These are phyloP conservation scores for Hypoxylon sp. DNA, from an alignment of 2,329 filamentous ascomycete genomes.

Conservation along the genomic window DNA sequence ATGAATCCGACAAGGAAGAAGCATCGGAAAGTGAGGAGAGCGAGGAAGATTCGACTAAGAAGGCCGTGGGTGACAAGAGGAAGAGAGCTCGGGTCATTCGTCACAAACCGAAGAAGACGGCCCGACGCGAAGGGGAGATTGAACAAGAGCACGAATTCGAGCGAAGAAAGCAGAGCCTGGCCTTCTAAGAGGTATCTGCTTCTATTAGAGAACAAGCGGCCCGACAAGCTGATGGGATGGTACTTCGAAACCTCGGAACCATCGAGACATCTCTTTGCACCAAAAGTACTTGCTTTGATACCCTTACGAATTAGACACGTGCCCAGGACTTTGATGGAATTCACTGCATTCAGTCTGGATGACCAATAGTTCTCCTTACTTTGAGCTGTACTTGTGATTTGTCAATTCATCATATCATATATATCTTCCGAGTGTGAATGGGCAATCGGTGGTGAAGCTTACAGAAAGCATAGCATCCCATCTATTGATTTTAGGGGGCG, in stretches of 20 bases:
- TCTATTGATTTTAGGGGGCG: conserved; percentile 7
- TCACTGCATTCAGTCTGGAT: background rate
- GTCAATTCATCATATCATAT: conserved; percentile 18
- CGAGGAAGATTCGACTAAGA: conserved; percentile 63
- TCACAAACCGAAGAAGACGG: conserved; percentile 63
- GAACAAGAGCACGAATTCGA: conserved; percentile 77
- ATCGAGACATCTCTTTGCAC: conserved; percentile 10
- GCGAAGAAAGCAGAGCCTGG: conserved; percentile 42
- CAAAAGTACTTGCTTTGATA: conserved; percentile 26
- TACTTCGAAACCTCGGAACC: background rate
- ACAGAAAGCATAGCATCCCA: background rate
- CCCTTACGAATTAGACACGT: conserved; percentile 13
- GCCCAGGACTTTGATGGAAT: background rate
- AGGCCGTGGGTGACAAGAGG: conserved; percentile 58
- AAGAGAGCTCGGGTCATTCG: conserved; percentile 50
- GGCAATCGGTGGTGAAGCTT: conserved; percentile 4
- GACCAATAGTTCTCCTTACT: background rate
- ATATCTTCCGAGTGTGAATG: conserved; percentile 1
- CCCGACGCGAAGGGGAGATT: conserved; percentile 71
- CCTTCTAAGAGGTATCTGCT: conserved; percentile 41
- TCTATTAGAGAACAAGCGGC: too few relatives aligned
- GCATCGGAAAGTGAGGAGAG: conserved; percentile 66
- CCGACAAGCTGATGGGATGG: background rate
- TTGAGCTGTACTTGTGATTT: conserved; percentile 21
- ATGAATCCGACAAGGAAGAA: conserved; percentile 65